Conservation (phyloP, 768 basidiomycete species). For the Auricularia sp. region DNA sequence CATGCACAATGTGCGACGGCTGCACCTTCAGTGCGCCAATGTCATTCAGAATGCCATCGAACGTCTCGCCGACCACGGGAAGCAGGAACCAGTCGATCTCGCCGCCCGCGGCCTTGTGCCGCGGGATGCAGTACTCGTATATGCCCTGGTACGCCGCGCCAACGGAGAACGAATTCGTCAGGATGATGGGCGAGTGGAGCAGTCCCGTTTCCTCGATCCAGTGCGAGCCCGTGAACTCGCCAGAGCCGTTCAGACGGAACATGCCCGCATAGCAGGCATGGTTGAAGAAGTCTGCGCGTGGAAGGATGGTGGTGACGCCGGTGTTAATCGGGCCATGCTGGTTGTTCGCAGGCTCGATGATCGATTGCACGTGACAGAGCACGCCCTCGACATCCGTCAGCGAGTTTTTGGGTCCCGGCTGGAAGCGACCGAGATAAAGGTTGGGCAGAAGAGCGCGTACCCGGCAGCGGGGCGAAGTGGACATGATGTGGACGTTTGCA, state of each 20-base stretch:
- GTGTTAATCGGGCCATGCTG: neutral
- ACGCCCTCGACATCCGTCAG: neutral
- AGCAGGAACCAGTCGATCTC: neutral
- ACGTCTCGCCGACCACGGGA: neutral
- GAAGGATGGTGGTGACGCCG: neutral
- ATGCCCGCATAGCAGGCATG: neutral
- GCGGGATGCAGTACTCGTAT: neutral
- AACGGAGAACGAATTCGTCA: neutral
- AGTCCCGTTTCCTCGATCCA: neutral
- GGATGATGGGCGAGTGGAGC: neutral
- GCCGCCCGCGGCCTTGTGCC: neutral
- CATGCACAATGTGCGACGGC: neutral
- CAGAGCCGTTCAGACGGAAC: neutral
- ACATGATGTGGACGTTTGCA: neutral
- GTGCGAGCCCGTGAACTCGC: neutral
- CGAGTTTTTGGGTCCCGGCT: neutral
- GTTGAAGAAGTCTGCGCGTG: neutral
- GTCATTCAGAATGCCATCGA: neutral
- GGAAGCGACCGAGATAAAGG: neutral
- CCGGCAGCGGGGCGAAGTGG: neutral
- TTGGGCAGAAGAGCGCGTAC: neutral
- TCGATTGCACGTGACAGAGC: neutral
- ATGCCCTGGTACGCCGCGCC: neutral
- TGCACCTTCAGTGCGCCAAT: neutral
- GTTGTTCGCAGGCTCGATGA: neutral